phyloP scores from a whole-genome alignment of 2,329 filamentous ascomycete genomes.

The Colletotrichum costaricense region DNA sequence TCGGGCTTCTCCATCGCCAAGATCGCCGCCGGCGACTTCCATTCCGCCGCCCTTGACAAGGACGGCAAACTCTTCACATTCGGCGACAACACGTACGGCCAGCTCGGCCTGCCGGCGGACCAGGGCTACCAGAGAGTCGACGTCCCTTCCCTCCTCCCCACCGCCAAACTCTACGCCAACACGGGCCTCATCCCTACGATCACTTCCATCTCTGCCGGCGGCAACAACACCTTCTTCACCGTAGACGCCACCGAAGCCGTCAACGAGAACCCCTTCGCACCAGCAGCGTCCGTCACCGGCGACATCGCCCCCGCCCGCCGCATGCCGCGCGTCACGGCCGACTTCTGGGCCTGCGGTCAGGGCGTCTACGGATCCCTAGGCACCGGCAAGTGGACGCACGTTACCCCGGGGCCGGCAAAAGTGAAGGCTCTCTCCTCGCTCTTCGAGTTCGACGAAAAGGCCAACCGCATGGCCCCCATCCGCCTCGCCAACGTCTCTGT shows the following conservation, averaged over 20 bases:
- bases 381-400: conserved; percentile 89
- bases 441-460: conserved; percentile 86
- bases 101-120: conserved; percentile 84
- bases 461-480: conserved; percentile 78
- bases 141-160: conserved; percentile 76
- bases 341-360: conserved; percentile 88
- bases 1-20: conserved; percentile 77
- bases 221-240: conserved; percentile 87
- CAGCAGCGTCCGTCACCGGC: conserved; percentile 12
- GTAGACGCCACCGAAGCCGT: conserved; percentile 78
- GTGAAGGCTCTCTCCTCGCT: conserved; percentile 86
- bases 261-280: conserved; percentile 41
- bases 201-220: conserved; percentile 85
- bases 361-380: conserved; percentile 88
- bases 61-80: conserved; percentile 85
- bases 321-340: conserved; percentile 66
- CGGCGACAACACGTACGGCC: conserved; percentile 92
- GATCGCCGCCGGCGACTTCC: conserved; percentile 87
- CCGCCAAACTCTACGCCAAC: conserved; percentile 78
- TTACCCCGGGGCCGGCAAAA: conserved; percentile 81
- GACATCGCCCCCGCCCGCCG: conserved; percentile 45
- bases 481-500: conserved; percentile 78
- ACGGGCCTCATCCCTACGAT: conserved; percentile 73
- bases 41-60: conserved; percentile 83
- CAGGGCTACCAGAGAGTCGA: conserved; percentile 72